Evolutionary conservation across 176 grass and related monocot genomes (phyloP), one percentile per base, ranked within the genome.

Genomic region (Musa schizocarpa): DNA sequence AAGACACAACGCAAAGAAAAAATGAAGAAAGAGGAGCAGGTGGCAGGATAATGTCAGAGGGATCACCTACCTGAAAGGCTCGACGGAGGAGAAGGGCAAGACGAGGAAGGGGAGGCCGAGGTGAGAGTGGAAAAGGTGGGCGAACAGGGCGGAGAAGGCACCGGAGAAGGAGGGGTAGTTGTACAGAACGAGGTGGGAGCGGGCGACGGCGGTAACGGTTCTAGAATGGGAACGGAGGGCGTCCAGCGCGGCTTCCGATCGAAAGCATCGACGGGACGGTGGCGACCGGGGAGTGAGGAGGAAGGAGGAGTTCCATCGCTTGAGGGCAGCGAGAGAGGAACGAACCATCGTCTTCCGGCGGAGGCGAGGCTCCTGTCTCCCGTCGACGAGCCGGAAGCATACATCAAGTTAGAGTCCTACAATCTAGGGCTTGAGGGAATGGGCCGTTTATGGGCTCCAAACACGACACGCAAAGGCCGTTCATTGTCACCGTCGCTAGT

Each of bases 111-210:
- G 84, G 0, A 80, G 78, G 9, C 26, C 1, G 64, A 80, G 82
- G 69, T 81, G 73, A 7, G 79, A 79, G 73, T 91, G 84, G 83
- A 86, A 98, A 56, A 91, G 88, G 79, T 82, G 80, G 49, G 88
- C 82, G n/a, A 86, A 89, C 53, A 93, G 88, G 71, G 86, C 94
- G 13, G 84, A 82, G 78, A 91, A 98, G 14, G 88, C 88, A 65
- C 94, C 88, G 53, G 84, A 82, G 50, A 98, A 93, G 74, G 90
- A 91, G 23, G 90, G 94, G 77, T 89, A 98, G 90, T 93, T 91
- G 82, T 98, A 98, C 2, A 93, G 85, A 22, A 72, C 94, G 76
- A 98, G 83, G 83, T 83, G 72, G 54, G 79, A 73, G 16, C 34
- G 65, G 9, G 66, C 50, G 72, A 13, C 50, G 16, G 54, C 16